Percentiles rank a stretch among this genome's conserved stretches.
Conservation (phyloP, 768 basidiomycete species). For the Podaxis sp. region DNA sequence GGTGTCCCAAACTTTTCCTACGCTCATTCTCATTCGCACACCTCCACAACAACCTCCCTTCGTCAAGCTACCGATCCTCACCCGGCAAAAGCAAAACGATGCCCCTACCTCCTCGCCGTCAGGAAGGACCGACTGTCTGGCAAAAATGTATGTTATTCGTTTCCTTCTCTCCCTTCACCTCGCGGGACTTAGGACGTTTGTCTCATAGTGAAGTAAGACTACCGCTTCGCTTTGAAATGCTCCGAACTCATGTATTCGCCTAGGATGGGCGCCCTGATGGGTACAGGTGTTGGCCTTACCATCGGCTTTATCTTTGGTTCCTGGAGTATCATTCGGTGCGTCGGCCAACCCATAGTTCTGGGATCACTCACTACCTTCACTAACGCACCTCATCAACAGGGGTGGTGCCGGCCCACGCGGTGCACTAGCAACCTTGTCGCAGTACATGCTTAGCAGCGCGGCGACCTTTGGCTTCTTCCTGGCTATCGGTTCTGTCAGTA, state of each 20-base stretch:
- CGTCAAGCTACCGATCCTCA: conserved; percentile 18
- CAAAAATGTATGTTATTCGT: conserved; percentile 58
- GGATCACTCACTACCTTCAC: not conserved
- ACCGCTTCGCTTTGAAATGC: not conserved
- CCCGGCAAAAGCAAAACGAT: conserved; percentile 47
- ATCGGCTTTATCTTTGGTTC: conserved; percentile 98
- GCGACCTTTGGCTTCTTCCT: conserved; percentile 98
- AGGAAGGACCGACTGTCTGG: conserved; percentile 36
- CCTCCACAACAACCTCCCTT: conserved; percentile 11
- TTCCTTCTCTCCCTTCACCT: conserved; percentile 6
- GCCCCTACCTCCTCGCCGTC: conserved; percentile 37
- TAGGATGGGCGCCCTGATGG: conserved; percentile 92
- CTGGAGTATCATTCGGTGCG: conserved; percentile 86
- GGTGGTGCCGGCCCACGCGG: conserved; percentile 91
- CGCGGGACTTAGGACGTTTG: conserved; percentile 13
- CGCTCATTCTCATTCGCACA: conserved; percentile 13
- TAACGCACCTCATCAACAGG: conserved; percentile 34
- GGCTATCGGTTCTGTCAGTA: conserved; percentile 80
- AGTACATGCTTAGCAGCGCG: conserved; percentile 97
- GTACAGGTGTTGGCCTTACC: conserved; percentile 89
- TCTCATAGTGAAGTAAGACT: conserved; percentile 53
- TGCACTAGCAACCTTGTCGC: conserved; percentile 84
- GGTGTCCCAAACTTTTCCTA: conserved; percentile 11
- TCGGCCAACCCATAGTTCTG: not conserved
- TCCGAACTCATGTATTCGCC: not conserved